phyloP scores from a whole-genome alignment of 139 green algal genomes.

The Tetraselmis striata region DNA sequence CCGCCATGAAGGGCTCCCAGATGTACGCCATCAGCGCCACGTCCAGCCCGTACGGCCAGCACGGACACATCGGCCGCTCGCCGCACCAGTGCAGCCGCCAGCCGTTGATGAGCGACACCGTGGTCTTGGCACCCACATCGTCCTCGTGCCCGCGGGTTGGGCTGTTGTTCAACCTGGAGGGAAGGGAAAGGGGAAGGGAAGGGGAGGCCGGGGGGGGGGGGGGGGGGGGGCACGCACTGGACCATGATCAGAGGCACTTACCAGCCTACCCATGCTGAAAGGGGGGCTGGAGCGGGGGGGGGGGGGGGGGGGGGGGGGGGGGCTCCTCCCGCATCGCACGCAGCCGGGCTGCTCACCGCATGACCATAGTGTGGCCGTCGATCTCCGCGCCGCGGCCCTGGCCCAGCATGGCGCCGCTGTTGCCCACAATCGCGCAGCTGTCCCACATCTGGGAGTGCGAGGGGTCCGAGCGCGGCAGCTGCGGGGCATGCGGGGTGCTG shows the following conservation, averaged over 20 bases:
- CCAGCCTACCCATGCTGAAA: too few species aligned
- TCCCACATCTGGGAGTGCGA: background rate
- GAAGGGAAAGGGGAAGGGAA: too few species aligned
- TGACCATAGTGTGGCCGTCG: background rate
- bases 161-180: background rate
- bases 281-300: too few species aligned
- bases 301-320: too few species aligned
- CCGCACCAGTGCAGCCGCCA: background rate
- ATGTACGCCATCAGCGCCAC: background rate
- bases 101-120: background rate
- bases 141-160: background rate
- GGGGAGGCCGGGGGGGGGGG: too few species aligned
- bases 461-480: background rate
- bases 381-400: background rate
- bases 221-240: too few species aligned
- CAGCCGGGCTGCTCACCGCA: too few species aligned
- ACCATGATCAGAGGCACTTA: too few species aligned
- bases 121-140: background rate
- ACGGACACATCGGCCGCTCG: background rate
- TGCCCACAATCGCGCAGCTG: background rate
- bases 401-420: background rate
- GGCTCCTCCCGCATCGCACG: too few species aligned
- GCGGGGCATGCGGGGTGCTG: background rate
- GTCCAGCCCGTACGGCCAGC: background rate
- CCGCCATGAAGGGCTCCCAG: background rate